These are phyloP conservation scores for Porpolomopsis calyptriformis DNA, from an alignment of 768 basidiomycete species.

Conservation along the genomic window DNA sequence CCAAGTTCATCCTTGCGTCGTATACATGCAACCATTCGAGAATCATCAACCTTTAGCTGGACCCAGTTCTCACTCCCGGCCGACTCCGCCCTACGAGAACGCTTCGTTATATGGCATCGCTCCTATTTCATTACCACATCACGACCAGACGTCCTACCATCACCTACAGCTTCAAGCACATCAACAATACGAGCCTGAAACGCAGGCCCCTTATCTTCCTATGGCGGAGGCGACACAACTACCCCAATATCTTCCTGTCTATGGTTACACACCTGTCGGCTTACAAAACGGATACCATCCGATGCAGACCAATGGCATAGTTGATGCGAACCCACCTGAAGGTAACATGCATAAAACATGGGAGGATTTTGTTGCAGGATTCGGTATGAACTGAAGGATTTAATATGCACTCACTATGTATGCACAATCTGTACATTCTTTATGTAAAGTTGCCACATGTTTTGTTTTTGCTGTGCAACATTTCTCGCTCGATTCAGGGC, in stretches of 20 bases:
- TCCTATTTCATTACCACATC: constrained; percentile 3
- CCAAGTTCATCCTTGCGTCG: constrained; percentile 48
- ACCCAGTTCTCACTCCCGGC: neutral
- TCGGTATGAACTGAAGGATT: constrained; percentile 20
- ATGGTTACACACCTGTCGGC: constrained; percentile 8
- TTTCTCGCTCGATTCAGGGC: neutral
- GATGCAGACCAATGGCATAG: constrained; percentile 29
- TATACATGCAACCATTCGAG: constrained; percentile 53
- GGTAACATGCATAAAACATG: constrained; percentile 52
- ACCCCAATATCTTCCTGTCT: constrained; percentile 52
- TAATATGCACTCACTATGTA: neutral
- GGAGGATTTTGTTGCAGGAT: constrained; percentile 49
- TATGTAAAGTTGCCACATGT: too few relatives aligned
- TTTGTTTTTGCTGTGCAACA: too few relatives aligned
- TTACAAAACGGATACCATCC: constrained; percentile 17
- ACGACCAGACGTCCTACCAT: constrained; percentile 4
- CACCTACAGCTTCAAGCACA: constrained; percentile 15
- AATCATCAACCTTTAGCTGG: constrained; percentile 10
- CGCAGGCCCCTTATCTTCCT: constrained; percentile 12
- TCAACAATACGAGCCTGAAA: constrained; percentile 11
- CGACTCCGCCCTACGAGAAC: constrained; percentile 1
- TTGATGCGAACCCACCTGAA: constrained; percentile 49
- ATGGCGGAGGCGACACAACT: constrained; percentile 21
- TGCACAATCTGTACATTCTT: neutral
- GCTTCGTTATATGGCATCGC: constrained; percentile 8